Percentiles rank a stretch among this genome's conserved stretches.
Conservation (phyloP, 805 yeast genomes). For the Ogataea trehaloabstinens region DNA sequence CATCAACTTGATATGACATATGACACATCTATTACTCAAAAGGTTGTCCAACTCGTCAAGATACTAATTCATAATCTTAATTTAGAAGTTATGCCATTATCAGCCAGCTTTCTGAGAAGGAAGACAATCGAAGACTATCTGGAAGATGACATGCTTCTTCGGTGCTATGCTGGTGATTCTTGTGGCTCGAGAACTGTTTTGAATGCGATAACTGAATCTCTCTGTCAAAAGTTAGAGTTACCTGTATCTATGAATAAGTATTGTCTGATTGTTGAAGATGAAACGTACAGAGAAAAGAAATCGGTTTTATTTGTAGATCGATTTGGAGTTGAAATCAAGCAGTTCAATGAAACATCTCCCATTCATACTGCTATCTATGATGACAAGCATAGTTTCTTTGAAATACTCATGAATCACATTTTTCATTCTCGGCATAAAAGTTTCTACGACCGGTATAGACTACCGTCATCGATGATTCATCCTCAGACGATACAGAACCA, state of each 20-base stretch:
- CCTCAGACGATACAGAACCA: no score
- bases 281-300: not conserved
- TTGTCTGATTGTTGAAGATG: conserved; percentile 6
- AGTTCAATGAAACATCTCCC: not conserved
- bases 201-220: conserved; percentile 6
- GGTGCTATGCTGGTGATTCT: conserved; percentile 14
- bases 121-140: conserved; percentile 1
- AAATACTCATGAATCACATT: no score
- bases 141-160: conserved; percentile 8
- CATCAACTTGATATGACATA: conserved; percentile 5
- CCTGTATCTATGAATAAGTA: conserved; percentile 3
- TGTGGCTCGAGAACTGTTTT: conserved; percentile 4
- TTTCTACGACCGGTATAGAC: no score
- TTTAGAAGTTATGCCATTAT: conserved; percentile 7
- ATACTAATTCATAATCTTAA: conserved; percentile 4
- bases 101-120: conserved; percentile 2
- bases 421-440: no score
- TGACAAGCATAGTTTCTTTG: no score
- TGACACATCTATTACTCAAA: conserved; percentile 2
- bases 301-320: conserved; percentile 1
- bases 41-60: conserved; percentile 2
- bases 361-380: no score
- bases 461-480: no score
- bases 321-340: not conserved
- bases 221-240: conserved; percentile 8